phyloP scores from a whole-genome alignment of 2,329 filamentous ascomycete genomes.

The Fusarium longipes region DNA sequence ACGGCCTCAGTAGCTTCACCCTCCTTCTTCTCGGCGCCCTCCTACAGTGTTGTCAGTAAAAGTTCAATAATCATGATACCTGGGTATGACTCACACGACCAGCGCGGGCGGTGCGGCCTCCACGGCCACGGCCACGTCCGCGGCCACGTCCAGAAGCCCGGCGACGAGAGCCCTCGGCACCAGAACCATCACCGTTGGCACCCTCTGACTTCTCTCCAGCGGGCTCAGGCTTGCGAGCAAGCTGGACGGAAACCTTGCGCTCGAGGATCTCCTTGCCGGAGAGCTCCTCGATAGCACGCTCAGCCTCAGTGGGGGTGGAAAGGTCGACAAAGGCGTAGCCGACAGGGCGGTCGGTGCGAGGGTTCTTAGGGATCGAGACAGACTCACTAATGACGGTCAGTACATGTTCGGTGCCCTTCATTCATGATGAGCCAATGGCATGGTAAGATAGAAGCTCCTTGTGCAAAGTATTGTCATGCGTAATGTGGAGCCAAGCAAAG shows the following conservation, averaged over 20 bases:
- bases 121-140: slow-evolving; percentile 76
- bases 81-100: slow-evolving; percentile 55
- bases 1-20: slow-evolving; percentile 53
- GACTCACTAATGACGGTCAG: slow-evolving; percentile 77
- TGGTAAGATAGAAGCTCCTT: neutral
- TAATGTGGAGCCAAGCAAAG: neutral
- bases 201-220: slow-evolving; percentile 80
- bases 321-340: slow-evolving; percentile 99
- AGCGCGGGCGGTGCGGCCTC: slow-evolving; percentile 72
- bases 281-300: slow-evolving; percentile 93
- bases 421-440: neutral
- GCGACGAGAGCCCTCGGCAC: slow-evolving; percentile 73
- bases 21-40: slow-evolving; percentile 59
- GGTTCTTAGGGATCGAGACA: slow-evolving; percentile 99
- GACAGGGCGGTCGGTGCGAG: slow-evolving; percentile 96
- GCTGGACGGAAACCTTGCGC: slow-evolving; percentile 98
- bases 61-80: neutral
- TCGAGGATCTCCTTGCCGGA: slow-evolving; percentile 98
- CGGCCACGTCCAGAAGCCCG: slow-evolving; percentile 72
- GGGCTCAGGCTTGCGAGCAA: slow-evolving; percentile 95
- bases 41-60: slow-evolving; percentile 42
- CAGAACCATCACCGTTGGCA: slow-evolving; percentile 79
- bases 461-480: neutral
- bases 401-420: slow-evolving; percentile 33
- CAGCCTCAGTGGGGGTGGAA: slow-evolving; percentile 91